A percentile compares a stretch with the other conserved stretches of the same genome.
These are phyloP conservation scores for Chaetomium sp. DNA, from an alignment of 2,329 filamentous ascomycete species.

Conservation along the genomic window DNA sequence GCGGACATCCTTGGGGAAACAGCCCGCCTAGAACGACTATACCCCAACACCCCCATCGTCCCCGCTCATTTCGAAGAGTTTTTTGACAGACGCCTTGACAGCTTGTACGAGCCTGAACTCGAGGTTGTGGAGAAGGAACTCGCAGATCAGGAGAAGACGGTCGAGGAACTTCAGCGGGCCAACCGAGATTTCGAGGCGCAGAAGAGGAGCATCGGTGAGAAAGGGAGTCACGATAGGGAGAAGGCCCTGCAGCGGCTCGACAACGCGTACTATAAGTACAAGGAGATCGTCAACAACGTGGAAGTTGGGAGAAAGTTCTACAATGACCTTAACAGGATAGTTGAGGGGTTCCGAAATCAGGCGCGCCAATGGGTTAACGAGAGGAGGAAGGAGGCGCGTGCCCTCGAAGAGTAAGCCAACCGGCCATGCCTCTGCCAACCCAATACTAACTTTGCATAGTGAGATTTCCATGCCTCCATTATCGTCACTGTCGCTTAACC, in stretches of 20 bases:
- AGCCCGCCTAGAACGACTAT: slow-evolving; percentile 80
- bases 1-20: slow-evolving; percentile 81
- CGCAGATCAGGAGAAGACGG: slow-evolving; percentile 73
- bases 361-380: slow-evolving; percentile 79
- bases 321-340: slow-evolving; percentile 89
- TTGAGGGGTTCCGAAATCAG: slow-evolving; percentile 75
- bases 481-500: slow-evolving; percentile 46
- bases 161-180: slow-evolving; percentile 69
- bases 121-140: slow-evolving; percentile 71
- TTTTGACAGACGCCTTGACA: slow-evolving; percentile 77
- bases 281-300: slow-evolving; percentile 89
- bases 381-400: slow-evolving; percentile 76
- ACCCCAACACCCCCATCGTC: slow-evolving; percentile 80
- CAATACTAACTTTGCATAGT: slow-evolving; percentile 37
- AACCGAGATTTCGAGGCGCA: slow-evolving; percentile 78
- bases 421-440: not conserved
- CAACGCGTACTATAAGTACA: slow-evolving; percentile 92
- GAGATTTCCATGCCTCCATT: slow-evolving; percentile 57
- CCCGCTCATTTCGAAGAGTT: slow-evolving; percentile 90
- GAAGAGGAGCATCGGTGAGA: slow-evolving; percentile 65
- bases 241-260: slow-evolving; percentile 84
- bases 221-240: slow-evolving; percentile 72
- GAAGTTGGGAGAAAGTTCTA: slow-evolving; percentile 95
- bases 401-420: slow-evolving; percentile 68
- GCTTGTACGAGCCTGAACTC: slow-evolving; percentile 76